phyloP scores from a whole-genome alignment of 129 eudicot genomes.

The Tagetes patula region DNA sequence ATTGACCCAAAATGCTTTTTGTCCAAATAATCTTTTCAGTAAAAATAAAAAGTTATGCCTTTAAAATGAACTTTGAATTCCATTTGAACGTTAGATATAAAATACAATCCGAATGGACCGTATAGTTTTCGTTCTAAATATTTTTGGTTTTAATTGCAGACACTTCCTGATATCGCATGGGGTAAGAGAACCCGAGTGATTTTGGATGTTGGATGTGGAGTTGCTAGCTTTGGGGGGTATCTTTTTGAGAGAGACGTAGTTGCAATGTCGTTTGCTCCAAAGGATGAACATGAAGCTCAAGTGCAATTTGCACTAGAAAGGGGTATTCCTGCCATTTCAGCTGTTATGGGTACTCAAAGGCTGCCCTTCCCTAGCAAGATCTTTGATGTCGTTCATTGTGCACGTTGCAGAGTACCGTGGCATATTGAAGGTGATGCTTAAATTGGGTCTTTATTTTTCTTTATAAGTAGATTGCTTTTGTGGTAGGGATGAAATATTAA shows the following conservation, averaged over 20 bases:
- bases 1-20: background rate
- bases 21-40: background rate
- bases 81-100: background rate
- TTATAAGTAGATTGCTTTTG: background rate
- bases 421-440: constrained; percentile 57
- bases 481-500: constrained; percentile 7
- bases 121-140: background rate
- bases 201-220: constrained; percentile 76
- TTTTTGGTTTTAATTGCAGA: constrained; percentile 28
- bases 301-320: constrained; percentile 74
- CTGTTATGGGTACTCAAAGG: constrained; percentile 70
- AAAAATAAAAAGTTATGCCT: background rate
- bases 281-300: constrained; percentile 80
- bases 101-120: background rate
- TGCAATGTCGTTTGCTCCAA: constrained; percentile 69
- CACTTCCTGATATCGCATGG: constrained; percentile 67
- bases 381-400: constrained; percentile 65
- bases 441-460: background rate
- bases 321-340: constrained; percentile 74
- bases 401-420: constrained; percentile 81
- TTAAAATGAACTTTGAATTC: background rate
- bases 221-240: constrained; percentile 71
- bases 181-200: constrained; percentile 59
- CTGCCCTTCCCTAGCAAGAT: constrained; percentile 59
- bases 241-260: constrained; percentile 66